Evolutionary conservation across 306 rosid genomes (phyloP), one percentile per base, ranked within the genome.

Genomic region (Corylus avellana): DNA sequence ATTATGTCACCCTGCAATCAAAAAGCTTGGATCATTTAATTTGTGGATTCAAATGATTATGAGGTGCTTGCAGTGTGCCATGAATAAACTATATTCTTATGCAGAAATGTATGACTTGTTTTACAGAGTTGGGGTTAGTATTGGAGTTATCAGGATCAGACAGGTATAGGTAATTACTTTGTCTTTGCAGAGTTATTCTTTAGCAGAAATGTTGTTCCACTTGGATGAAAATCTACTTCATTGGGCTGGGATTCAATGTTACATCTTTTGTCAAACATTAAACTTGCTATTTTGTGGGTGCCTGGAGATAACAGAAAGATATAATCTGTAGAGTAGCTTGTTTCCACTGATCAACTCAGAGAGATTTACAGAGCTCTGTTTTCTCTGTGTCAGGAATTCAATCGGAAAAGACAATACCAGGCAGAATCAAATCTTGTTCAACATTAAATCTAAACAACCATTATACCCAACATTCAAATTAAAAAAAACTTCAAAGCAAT

Each of bases 221-320:
- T 70, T 81, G 68, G 82, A 32, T 78, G 80, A 72, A 77, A 82
- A 42, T 82, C 78, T 29, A 20, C 64, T 61, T 75, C 70, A 14
- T 55, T 80, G 86, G 78, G 77, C 56, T 69, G 80, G 78, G 84
- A 74, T 70, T 75, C 77, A 35, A 78, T 80, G 50, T 47, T 39
- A 75, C 67, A 42, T 55, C 77, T 48, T 77, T 72, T 77, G 47
- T 77, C 82, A 70, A 77, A 76, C 84, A 47, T 73, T 70, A 76
- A 57, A 49, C 75, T 48, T 35, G 64, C 74, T 62, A 59, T 79
- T 83, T 66, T 73, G 58, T 42, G 66, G 75, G 78, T 68, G 64
- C 17, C 66, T 78, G 67, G 82, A 85, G 91, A 88, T 87, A 86
- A 88, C 78, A 64, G 76, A 78, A 80, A 71, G 69, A 70, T 74